Base-by-base conservation (phyloP, 352 stramenopile genomes). In the Peronospora farinosa region DNA sequence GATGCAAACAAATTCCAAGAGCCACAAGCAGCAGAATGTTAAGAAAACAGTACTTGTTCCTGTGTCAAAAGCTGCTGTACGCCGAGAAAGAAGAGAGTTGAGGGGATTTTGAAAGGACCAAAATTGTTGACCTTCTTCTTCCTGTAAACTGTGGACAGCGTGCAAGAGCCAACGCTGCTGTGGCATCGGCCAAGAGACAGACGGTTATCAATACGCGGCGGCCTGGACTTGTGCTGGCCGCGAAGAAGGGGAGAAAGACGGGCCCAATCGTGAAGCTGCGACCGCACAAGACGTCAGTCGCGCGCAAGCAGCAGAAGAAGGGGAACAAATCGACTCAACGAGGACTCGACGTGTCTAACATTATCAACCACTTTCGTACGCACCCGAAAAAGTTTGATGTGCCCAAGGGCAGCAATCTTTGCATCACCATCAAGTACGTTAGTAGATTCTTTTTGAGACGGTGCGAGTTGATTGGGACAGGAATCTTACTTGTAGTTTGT, bases 381-480 rank as follows among this genome's bases (percentile, higher is more conserved):
- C 77, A 90, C 51, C 78, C 78, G 16, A 84, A 72, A 42, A 92
- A 90, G 67, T 92, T 92, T 38, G 62, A 83, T 41, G 59, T 92
- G 17, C 81, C 81, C 27, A 82, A 90, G 50, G 81, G 77, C 40
- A 84, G 70, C 48, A 88, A 88, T 56, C 66, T 90, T 19, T 70
- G 77, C 45, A 85, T 90, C 55, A 88, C 79, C 19, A 86, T 90
- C 65, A 84, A 87, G 78, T 89, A 67, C 23, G 76, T 75, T 9
- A 19, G 5, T 16, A 1, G 8, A 17, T 40, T 35, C 12, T 39
- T 21, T 27, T 38, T 45, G 17, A 53, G 27, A 25, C 15, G 0
- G 38, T 17, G n/a, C 27, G 5, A 46, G 0, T 10, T 52, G 10
- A 9, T 36, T n/a, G 12, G 16, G 28, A 2, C 19, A 12, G 43